Percentiles rank a stretch among this genome's conserved stretches.
phyloP scores from a whole-genome alignment of 306 rosid genomes.

The Sophora flavescens region DNA sequence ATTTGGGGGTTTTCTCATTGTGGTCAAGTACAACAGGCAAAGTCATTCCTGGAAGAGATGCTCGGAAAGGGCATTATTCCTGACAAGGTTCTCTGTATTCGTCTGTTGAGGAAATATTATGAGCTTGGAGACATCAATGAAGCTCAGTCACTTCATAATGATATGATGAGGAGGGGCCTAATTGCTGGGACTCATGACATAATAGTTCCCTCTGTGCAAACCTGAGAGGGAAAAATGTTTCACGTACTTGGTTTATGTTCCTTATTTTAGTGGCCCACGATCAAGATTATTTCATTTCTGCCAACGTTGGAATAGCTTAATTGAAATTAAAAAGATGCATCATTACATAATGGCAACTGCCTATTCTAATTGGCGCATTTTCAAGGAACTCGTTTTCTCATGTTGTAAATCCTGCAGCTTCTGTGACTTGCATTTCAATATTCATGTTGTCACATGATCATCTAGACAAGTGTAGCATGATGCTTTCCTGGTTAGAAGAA shows the following conservation, averaged over 20 bases:
- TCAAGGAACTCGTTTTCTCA: conserved; percentile 42
- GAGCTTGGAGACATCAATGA: conserved; percentile 72
- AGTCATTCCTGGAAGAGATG: conserved; percentile 79
- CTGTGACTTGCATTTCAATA: conserved; percentile 25
- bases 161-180: conserved; percentile 70
- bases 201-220: conserved; percentile 49
- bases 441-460: conserved; percentile 36
- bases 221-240: conserved; percentile 52
- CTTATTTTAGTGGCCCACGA: conserved; percentile 30
- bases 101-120: conserved; percentile 68
- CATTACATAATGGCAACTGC: conserved; percentile 35
- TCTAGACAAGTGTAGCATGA: conserved; percentile 21
- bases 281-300: conserved; percentile 36
- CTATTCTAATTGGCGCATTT: conserved; percentile 37
- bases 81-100: conserved; percentile 74
- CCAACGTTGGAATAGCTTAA: conserved; percentile 31
- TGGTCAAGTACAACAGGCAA: conserved; percentile 77
- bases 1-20: conserved; percentile 76
- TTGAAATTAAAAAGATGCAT: conserved; percentile 44
- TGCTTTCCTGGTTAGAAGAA: conserved; percentile 28
- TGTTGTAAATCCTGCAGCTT: conserved; percentile 45
- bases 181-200: conserved; percentile 47
- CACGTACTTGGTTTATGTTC: conserved; percentile 28
- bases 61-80: conserved; percentile 73
- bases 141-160: conserved; percentile 72